phyloP scores from a whole-genome alignment of 1,284 basidiomycete genomes.

The Abortiporus biennis region DNA sequence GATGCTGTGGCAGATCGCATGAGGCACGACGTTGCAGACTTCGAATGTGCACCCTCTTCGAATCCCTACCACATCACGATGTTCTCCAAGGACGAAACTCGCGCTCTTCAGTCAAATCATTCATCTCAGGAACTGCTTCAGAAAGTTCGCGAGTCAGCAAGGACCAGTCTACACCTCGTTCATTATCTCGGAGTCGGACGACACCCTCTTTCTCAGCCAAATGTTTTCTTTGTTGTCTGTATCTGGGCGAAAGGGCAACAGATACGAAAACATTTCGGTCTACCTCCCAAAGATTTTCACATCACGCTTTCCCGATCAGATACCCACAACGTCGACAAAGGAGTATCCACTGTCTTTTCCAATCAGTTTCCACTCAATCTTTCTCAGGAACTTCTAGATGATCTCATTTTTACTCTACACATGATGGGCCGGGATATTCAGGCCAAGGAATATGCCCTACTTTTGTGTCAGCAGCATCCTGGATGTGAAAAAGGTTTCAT shows the following conservation, averaged over 20 bases:
- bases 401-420: slow-evolving; percentile 41
- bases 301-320: slow-evolving; percentile 41
- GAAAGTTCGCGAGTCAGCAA: not conserved
- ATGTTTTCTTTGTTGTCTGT: slow-evolving; percentile 41
- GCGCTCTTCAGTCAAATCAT: not conserved
- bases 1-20: not conserved
- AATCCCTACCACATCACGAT: not conserved
- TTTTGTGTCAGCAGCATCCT: slow-evolving; percentile 27
- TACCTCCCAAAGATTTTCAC: slow-evolving; percentile 49
- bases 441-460: slow-evolving; percentile 28
- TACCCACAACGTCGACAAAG: slow-evolving; percentile 41
- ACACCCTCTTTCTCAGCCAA: slow-evolving; percentile 8
- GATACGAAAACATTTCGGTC: slow-evolving; percentile 39
- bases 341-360: slow-evolving; percentile 34
- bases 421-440: slow-evolving; percentile 28
- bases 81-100: not conserved
- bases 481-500: slow-evolving; percentile 42
- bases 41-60: not conserved
- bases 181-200: not conserved
- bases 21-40: not conserved
- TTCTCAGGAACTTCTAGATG: slow-evolving; percentile 38
- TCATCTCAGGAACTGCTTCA: not conserved
- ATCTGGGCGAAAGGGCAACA: slow-evolving; percentile 51
- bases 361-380: slow-evolving; percentile 23
- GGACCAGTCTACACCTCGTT: not conserved